phyloP scores from a whole-genome alignment of 2,329 filamentous ascomycete species.

The Phialophora tarda region DNA sequence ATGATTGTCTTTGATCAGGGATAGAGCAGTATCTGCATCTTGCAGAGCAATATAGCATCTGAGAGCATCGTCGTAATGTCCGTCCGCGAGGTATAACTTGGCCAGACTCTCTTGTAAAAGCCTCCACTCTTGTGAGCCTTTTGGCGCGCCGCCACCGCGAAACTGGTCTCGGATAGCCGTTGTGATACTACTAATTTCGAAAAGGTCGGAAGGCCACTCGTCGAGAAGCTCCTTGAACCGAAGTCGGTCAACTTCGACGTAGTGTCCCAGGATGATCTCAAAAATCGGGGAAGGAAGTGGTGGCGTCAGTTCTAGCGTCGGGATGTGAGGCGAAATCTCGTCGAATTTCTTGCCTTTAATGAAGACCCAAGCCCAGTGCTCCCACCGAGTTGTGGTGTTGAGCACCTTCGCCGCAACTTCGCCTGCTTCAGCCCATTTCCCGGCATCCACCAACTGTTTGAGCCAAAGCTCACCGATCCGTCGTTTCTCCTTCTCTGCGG shows the following conservation, averaged over 20 bases:
- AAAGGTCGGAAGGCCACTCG: conserved; percentile 81
- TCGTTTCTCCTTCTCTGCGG: conserved; percentile 83
- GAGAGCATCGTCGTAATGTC: conserved; percentile 81
- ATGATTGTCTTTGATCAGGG: conserved; percentile 83
- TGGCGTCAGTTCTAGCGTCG: conserved; percentile 75
- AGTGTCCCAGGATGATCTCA: conserved; percentile 86
- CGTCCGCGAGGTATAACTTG: conserved; percentile 80
- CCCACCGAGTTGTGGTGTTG: conserved; percentile 80
- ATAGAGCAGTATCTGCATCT: conserved; percentile 87
- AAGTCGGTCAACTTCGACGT: conserved; percentile 76
- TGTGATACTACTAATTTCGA: conserved; percentile 76
- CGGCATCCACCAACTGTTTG: conserved; percentile 75
- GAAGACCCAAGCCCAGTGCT: conserved; percentile 95
- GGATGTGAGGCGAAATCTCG: conserved; percentile 85
- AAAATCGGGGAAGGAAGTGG: conserved; percentile 82
- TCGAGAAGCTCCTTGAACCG: conserved; percentile 80
- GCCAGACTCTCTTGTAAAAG: conserved; percentile 87
- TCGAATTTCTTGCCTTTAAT: conserved; percentile 84
- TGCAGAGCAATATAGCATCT: conserved; percentile 88
- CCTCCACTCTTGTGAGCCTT: conserved; percentile 85
- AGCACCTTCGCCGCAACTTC: conserved; percentile 82
- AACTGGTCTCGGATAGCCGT: conserved; percentile 82
- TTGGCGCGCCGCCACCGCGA: conserved; percentile 68
- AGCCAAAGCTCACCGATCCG: conserved; percentile 94
- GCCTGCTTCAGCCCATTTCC: conserved; percentile 79